Evolutionary conservation across 208 protist species (phyloP), one percentile per base, ranked within the genome.

Genomic region (Trypanosoma congolense): DNA sequence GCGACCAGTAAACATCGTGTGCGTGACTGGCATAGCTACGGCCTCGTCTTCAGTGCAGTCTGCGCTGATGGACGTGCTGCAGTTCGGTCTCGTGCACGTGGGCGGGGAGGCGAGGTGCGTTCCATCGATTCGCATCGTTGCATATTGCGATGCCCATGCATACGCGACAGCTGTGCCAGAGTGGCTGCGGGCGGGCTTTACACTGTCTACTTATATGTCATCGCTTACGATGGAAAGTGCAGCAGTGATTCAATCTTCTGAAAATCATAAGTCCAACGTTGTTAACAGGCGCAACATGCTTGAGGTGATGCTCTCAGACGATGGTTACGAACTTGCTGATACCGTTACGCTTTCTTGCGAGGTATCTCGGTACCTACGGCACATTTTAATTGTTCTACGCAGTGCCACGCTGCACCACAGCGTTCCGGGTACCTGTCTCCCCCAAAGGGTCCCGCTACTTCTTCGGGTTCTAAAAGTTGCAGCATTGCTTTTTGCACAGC

Each of bases 141-240:
- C 83, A 31, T 94, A 90, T 53, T 90, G 80, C 35, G 65, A 78
- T 44, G 63, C 75, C 25, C 70, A 67, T 14, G 58, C 49, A 43
- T 88, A 76, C 65, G 69, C 67, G 0, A 46, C 69, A 35, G 52
- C 75, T 35, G 66, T 94, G n/a, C 73, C 87, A 4, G 81, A 87
- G 55, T 43, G 57, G 10, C 56, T 92, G 25, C 83, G 83, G 19
- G 68, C 65, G 8, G 73, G 66, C 16, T 94, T 94, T 56, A 68
- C 80, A 1, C 75, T 94, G n/a, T 94, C 87, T 28, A 83, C 75
- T 3, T 92, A 80, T 62, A 76, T 94, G 64, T 94, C 87, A 1
- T 59, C 49, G 0, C 54, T 83, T 19, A 63, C 82, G n/a, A 87
- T 88, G 65, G 83, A 94, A 30, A 87, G 82, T 38, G 73, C 81